A percentile compares a stretch with the other conserved stretches of the same genome.
Conservation (phyloP, 2,329 filamentous ascomycete genomes). For the Grosmannia penicillata region DNA sequence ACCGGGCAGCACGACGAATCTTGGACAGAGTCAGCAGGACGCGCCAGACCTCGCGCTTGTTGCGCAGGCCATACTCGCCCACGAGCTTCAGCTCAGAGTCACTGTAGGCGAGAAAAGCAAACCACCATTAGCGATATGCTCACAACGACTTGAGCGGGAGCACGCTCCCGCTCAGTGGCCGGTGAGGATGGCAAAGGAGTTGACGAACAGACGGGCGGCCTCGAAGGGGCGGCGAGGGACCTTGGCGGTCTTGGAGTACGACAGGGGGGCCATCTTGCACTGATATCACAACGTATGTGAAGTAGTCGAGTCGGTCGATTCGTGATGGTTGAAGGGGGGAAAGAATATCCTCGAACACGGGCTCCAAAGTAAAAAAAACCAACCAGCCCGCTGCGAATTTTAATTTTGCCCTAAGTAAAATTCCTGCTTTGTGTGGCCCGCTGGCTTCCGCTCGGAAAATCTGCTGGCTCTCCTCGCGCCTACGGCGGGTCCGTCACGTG, state of each 20-base stretch:
- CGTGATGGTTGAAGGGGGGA: slow-evolving; percentile 1
- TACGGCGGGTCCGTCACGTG: slow-evolving; percentile 7
- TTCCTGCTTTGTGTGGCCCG: slow-evolving; percentile 7
- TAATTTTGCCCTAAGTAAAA: slow-evolving; percentile 9
- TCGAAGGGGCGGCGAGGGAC: slow-evolving; percentile 92
- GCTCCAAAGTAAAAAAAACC: not conserved
- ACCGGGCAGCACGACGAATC: slow-evolving; percentile 99
- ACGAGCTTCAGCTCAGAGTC: slow-evolving; percentile 99
- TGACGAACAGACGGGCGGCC: slow-evolving; percentile 98
- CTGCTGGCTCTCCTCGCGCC: no score
- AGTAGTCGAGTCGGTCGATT: slow-evolving; percentile 4
- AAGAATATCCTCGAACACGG: slow-evolving; percentile 1
- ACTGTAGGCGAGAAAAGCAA: slow-evolving; percentile 35
- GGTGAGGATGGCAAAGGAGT: slow-evolving; percentile 8
- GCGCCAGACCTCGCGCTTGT: slow-evolving; percentile 99
- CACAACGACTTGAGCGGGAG: slow-evolving; percentile 79
- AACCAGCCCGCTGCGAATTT: not conserved
- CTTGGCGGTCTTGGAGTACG: slow-evolving; percentile 99
- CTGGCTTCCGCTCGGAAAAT: no score
- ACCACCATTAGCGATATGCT: slow-evolving; percentile 24
- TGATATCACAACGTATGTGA: slow-evolving; percentile 3
- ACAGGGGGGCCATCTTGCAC: slow-evolving; percentile 32
- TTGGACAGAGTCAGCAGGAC: slow-evolving; percentile 99
- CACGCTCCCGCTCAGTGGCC: slow-evolving; percentile 95
- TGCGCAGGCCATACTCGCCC: slow-evolving; percentile 98